These are phyloP conservation scores for Xylariomycetidae sp. DNA, from an alignment of 2,329 filamentous ascomycete species.

Conservation along the genomic window DNA sequence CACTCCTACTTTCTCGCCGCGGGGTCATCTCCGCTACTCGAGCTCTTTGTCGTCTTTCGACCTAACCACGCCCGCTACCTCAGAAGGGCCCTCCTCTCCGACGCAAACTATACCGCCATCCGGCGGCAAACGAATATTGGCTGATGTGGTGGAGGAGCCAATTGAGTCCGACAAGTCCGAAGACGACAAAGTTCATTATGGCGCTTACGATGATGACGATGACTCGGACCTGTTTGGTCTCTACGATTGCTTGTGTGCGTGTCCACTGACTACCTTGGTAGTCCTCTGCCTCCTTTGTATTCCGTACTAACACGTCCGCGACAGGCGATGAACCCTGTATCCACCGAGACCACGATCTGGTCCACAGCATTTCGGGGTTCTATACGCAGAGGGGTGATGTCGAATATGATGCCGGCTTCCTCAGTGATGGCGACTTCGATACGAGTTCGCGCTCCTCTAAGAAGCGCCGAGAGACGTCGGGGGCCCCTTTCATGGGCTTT, in stretches of 20 bases:
- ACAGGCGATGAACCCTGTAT: slow-evolving; percentile 59
- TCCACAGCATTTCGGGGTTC: slow-evolving; percentile 30
- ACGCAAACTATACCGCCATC: slow-evolving; percentile 44
- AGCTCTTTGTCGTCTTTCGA: slow-evolving; percentile 79
- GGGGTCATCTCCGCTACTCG: slow-evolving; percentile 59
- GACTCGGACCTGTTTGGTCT: slow-evolving; percentile 39
- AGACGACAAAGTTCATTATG: slow-evolving; percentile 36
- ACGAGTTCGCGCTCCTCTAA: slow-evolving; percentile 40
- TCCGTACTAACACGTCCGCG: slow-evolving; percentile 8
- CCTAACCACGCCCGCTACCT: slow-evolving; percentile 47
- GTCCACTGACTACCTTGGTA: slow-evolving; percentile 6
- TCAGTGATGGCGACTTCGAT: slow-evolving; percentile 58
- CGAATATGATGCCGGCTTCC: slow-evolving; percentile 64
- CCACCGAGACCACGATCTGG: slow-evolving; percentile 45
- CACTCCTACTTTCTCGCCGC: slow-evolving; percentile 65
- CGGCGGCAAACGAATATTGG: slow-evolving; percentile 62
- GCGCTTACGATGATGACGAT: slow-evolving; percentile 43
- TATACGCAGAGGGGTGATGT: slow-evolving; percentile 41
- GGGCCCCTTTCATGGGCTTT: slow-evolving; percentile 58
- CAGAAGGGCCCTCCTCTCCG: slow-evolving; percentile 54
- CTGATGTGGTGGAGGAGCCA: slow-evolving; percentile 82
- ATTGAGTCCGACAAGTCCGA: slow-evolving; percentile 58
- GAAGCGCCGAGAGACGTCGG: slow-evolving; percentile 51
- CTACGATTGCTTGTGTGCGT: slow-evolving; percentile 73
- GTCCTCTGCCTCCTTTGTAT: slow-evolving; percentile 15